A percentile compares a stretch with the other conserved stretches of the same genome.
These are phyloP conservation scores for Takakia lepidozioides DNA, from an alignment of 225 moss, liverwort and hornwort species.

Conservation along the genomic window DNA sequence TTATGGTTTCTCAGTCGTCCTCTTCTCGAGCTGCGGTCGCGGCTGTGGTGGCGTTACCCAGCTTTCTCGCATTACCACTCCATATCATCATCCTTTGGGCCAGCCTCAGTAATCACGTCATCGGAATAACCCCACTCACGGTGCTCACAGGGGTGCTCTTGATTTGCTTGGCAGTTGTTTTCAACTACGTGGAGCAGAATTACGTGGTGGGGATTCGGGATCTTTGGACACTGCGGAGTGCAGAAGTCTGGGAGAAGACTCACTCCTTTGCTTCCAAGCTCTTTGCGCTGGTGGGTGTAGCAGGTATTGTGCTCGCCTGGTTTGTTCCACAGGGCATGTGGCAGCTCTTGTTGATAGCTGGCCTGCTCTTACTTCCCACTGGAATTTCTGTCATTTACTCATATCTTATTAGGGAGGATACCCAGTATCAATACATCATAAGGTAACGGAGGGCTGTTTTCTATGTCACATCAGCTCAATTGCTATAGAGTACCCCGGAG, in stretches of 20 bases:
- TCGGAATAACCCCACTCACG: slow-evolving; percentile 36
- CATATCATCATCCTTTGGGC: slow-evolving; percentile 35
- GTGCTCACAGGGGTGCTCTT: slow-evolving; percentile 35
- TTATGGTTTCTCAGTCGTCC: slow-evolving; percentile 32
- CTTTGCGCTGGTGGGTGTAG: slow-evolving; percentile 29
- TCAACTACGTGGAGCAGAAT: slow-evolving; percentile 52
- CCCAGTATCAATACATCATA: slow-evolving; percentile 25
- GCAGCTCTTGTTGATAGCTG: slow-evolving; percentile 29
- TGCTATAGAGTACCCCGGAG: too few relatives aligned
- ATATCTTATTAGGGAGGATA: slow-evolving; percentile 49
- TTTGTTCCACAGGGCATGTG: slow-evolving; percentile 44
- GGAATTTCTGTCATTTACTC: slow-evolving; percentile 35
- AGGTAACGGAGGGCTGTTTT: too few relatives aligned
- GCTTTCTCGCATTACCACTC: slow-evolving; percentile 33
- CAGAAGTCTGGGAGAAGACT: slow-evolving; percentile 60
- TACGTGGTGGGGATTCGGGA: slow-evolving; percentile 73
- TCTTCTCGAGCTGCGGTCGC: slow-evolving; percentile 40
- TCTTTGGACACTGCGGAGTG: slow-evolving; percentile 62
- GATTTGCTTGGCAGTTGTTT: slow-evolving; percentile 30
- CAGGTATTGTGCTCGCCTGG: slow-evolving; percentile 42
- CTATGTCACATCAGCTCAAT: too few relatives aligned
- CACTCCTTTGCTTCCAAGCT: slow-evolving; percentile 45
- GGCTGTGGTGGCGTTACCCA: slow-evolving; percentile 43
- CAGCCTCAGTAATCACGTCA: slow-evolving; percentile 13
- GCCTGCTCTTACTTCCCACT: slow-evolving; percentile 23